phyloP scores from a whole-genome alignment of 2,329 filamentous ascomycete species.

The Drechslerella dactyloides region DNA sequence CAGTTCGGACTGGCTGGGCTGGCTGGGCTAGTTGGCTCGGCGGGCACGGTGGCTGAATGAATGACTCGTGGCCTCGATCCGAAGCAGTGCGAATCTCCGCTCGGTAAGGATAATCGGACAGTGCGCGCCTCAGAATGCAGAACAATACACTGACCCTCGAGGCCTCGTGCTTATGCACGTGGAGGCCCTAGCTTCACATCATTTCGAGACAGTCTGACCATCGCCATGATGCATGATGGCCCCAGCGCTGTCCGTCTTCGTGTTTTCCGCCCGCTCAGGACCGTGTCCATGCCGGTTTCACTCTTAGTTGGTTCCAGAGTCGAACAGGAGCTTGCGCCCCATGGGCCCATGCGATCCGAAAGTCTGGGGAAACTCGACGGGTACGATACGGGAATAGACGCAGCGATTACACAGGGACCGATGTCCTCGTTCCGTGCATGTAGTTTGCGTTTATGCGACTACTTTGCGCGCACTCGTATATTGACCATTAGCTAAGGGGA shows the following conservation, averaged over 20 bases:
- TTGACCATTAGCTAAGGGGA: conserved; percentile 11
- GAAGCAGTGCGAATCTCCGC: neutral
- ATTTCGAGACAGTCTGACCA: too few relatives aligned
- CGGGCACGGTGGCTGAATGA: neutral
- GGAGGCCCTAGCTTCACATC: conserved; percentile 5
- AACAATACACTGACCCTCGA: neutral
- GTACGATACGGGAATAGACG: conserved; percentile 5
- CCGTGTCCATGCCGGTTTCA: conserved; percentile 22
- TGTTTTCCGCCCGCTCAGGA: neutral
- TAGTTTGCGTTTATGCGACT: conserved; percentile 9
- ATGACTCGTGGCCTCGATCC: neutral
- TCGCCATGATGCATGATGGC: neutral
- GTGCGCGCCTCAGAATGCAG: neutral
- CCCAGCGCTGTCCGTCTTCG: conserved; percentile 3
- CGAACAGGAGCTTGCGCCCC: neutral
- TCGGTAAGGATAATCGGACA: neutral
- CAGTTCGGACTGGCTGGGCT: neutral
- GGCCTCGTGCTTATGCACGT: conserved; percentile 7
- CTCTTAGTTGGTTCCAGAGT: neutral
- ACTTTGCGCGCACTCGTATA: neutral
- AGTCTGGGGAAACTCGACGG: conserved; percentile 40
- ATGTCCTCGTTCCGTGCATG: neutral
- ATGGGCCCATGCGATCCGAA: conserved; percentile 21
- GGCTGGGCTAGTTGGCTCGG: neutral
- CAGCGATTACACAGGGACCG: conserved; percentile 23